Conservation (phyloP, 352 stramenopile genomes). For the Lagenidium sp. region DNA sequence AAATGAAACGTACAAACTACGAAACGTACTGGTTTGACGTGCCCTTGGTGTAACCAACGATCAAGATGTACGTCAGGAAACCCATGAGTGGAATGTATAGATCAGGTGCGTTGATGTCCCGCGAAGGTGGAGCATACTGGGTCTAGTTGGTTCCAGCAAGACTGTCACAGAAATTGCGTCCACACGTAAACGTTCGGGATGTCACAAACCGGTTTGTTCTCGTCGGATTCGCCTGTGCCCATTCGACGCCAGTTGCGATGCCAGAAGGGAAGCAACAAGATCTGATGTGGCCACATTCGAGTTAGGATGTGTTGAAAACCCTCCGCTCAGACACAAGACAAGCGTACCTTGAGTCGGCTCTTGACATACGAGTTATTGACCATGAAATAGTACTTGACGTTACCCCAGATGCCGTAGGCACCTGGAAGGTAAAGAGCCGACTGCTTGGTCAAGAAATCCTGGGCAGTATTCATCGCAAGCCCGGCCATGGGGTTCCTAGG, state of each 20-base stretch:
- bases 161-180: too few species aligned
- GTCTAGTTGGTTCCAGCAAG: too few species aligned
- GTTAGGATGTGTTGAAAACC: not conserved
- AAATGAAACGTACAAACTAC: not conserved
- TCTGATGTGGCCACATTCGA: constrained; percentile 15
- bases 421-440: constrained; percentile 73
- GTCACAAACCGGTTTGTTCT: constrained; percentile 39
- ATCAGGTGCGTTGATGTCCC: constrained; percentile 97
- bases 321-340: not conserved
- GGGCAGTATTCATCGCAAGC: constrained; percentile 76
- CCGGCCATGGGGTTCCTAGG: constrained; percentile 82
- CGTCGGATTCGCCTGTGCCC: constrained; percentile 39
- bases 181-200: too few species aligned
- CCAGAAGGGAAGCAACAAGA: constrained; percentile 80
- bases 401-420: constrained; percentile 71
- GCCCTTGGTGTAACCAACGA: constrained; percentile 95
- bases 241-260: constrained; percentile 85
- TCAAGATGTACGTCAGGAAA: constrained; percentile 98
- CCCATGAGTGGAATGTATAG: constrained; percentile 99
- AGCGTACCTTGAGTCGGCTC: constrained; percentile 73
- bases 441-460: constrained; percentile 78
- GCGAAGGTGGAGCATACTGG: constrained; percentile 85
- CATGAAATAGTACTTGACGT: constrained; percentile 86
- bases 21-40: constrained; percentile 77
- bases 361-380: constrained; percentile 89